These are phyloP conservation scores for Erythrophleum fordii DNA, from an alignment of 306 rosid genomes.

Conservation along the genomic window DNA sequence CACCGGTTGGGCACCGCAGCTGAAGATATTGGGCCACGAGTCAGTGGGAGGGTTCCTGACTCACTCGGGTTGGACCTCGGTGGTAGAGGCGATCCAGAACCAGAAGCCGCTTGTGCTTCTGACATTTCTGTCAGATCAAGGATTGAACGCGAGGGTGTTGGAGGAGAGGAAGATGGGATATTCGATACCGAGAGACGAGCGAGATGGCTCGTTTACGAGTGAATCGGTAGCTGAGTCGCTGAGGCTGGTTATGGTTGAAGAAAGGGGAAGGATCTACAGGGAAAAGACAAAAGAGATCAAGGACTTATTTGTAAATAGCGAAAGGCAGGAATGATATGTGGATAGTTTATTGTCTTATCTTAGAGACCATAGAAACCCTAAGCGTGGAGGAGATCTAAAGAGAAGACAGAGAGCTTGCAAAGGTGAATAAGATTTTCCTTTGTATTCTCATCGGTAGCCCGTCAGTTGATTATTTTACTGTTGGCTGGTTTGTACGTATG, in stretches of 20 bases:
- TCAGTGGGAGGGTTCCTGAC: background rate
- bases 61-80: background rate
- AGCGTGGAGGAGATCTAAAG: no score
- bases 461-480: no score
- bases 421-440: no score
- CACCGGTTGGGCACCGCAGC: background rate
- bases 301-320: no score
- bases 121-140: conserved; percentile 39
- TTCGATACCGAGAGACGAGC: background rate
- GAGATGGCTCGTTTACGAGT: background rate
- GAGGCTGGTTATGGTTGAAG: background rate
- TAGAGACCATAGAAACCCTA: no score
- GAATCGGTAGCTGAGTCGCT: background rate
- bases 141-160: conserved; percentile 33
- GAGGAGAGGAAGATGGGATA: conserved; percentile 27
- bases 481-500: no score
- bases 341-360: no score
- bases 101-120: background rate
- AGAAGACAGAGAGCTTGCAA: no score
- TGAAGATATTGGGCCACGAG: background rate
- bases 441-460: no score
- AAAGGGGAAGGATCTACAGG: background rate
- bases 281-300: background rate
- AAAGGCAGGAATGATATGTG: no score
- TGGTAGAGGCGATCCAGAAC: background rate